Evolutionary conservation across 345 rosid genomes (phyloP), one percentile per base, ranked within the genome.

Genomic region (Litchi chinensis): DNA sequence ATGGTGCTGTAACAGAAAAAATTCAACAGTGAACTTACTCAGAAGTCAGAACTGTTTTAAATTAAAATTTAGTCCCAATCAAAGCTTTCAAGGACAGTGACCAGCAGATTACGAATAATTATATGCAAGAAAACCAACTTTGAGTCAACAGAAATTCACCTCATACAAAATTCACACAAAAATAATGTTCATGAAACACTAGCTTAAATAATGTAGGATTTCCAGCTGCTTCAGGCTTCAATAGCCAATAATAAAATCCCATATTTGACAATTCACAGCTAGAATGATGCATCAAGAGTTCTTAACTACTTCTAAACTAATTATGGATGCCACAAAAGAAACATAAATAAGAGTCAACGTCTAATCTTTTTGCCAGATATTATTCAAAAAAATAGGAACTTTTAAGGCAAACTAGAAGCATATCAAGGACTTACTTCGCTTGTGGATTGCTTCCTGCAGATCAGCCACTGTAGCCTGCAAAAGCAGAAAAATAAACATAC

Each of bases 401-500:
- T 19, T 46, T 7, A 65, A 48, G 19, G 54, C 39, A 12, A 32
- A 74, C 65, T 1, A 46, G 13, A 66, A 39, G 37, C 0, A 12
- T 32, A 15, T 56, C 41, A 74, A 59, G 52, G 37, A 86, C 90
- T 82, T 82, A 93, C 99, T 91, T 89, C 93, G 78, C 83, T 87
- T 86, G 68, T 94, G 88, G 86, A 96, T 93, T 69, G 94, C 95
- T 77, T 93, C 94, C 86, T 94, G 98, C 87, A 94, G 89, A 89
- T 94, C 97, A 85, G 90, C 90, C 75, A 96, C 98, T 6, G 93
- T 94, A 57, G 98, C 98, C 99, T 96, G 80, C 79, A 77, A 70
- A 76, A 76, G 52, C 76, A 71, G 41, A 54, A 59, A 52, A 83
- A 26, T 71, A 8, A 67, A 12, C 41, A 46, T 65, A 68, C 10